Evolutionary conservation across 2,329 filamentous ascomycete genomes (phyloP).

Genomic region (Penicillium sp.): DNA sequence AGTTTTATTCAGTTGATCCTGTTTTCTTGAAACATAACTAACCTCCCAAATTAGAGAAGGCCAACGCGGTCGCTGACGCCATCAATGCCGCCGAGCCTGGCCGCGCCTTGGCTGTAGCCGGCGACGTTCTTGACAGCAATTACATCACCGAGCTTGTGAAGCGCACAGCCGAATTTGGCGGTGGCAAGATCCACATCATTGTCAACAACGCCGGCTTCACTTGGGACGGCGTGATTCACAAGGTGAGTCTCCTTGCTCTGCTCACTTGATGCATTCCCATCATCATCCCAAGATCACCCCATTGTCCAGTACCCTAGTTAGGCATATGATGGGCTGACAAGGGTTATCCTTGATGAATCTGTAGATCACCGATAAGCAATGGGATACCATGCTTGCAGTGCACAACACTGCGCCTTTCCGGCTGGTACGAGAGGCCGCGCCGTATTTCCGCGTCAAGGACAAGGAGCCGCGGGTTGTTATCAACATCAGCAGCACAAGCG

Average conservation of each 20-base stretch:
- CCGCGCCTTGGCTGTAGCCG: slow-evolving; percentile 69
- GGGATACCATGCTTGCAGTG: slow-evolving; percentile 81
- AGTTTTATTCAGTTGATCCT: neutral
- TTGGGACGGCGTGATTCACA: slow-evolving; percentile 91
- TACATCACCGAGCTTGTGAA: slow-evolving; percentile 74
- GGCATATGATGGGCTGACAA: neutral
- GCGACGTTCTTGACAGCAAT: slow-evolving; percentile 70
- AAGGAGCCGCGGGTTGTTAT: slow-evolving; percentile 75
- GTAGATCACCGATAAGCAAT: slow-evolving; percentile 82
- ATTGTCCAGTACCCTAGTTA: neutral
- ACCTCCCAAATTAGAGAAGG: slow-evolving; percentile 58
- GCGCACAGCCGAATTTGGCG: slow-evolving; percentile 74
- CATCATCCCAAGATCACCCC: neutral
- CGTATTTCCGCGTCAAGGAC: slow-evolving; percentile 85
- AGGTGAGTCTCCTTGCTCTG: slow-evolving; percentile 45
- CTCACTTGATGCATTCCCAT: neutral
- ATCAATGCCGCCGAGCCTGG: slow-evolving; percentile 67
- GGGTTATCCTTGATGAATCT: neutral
- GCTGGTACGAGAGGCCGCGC: slow-evolving; percentile 74
- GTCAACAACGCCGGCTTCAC: slow-evolving; percentile 93
- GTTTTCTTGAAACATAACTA: neutral
- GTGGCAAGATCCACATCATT: slow-evolving; percentile 85
- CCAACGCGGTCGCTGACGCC: slow-evolving; percentile 63
- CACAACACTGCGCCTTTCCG: slow-evolving; percentile 86
- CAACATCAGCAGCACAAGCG: slow-evolving; percentile 80